These are phyloP conservation scores for Termitomyces sp. DNA, from an alignment of 1,284 basidiomycete genomes.

Conservation along the genomic window DNA sequence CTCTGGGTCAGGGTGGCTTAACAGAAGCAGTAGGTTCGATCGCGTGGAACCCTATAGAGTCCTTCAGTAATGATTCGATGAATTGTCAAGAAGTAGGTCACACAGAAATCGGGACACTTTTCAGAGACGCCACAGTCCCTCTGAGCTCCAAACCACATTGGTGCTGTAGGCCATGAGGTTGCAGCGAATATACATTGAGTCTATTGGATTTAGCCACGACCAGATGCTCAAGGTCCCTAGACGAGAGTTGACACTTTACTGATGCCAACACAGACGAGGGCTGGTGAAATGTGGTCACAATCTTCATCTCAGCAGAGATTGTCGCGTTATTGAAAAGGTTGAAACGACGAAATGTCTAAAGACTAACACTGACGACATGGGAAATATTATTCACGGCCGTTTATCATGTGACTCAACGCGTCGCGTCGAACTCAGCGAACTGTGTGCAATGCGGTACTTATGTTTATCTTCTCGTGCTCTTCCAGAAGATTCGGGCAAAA, in stretches of 20 bases:
- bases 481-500: neutral
- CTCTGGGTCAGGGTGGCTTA: constrained; percentile 70
- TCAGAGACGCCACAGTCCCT: constrained; percentile 58
- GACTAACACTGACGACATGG: too few relatives aligned
- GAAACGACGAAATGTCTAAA: too few relatives aligned
- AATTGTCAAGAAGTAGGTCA: constrained; percentile 18
- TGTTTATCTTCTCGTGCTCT: neutral
- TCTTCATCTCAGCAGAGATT: constrained; percentile 46
- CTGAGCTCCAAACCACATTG: constrained; percentile 59
- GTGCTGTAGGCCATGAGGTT: constrained; percentile 48
- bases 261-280: constrained; percentile 62
- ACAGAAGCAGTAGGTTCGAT: constrained; percentile 56
- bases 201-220: constrained; percentile 61
- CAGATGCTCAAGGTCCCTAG: constrained; percentile 53
- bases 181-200: constrained; percentile 61
- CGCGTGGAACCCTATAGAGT: constrained; percentile 35
- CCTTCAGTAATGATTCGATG: constrained; percentile 4
- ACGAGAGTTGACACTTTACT: constrained; percentile 52
- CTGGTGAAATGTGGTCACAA: constrained; percentile 63
- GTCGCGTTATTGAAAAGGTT: neutral
- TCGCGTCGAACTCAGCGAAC: too few relatives aligned
- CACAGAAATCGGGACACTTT: constrained; percentile 49
- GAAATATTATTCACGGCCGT: neutral
- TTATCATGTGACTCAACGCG: neutral
- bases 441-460: too few relatives aligned